Evolutionary conservation across 805 yeast species (phyloP), one percentile per base, ranked within the genome.

Genomic region (Sugiyamaella valdiviana): DNA sequence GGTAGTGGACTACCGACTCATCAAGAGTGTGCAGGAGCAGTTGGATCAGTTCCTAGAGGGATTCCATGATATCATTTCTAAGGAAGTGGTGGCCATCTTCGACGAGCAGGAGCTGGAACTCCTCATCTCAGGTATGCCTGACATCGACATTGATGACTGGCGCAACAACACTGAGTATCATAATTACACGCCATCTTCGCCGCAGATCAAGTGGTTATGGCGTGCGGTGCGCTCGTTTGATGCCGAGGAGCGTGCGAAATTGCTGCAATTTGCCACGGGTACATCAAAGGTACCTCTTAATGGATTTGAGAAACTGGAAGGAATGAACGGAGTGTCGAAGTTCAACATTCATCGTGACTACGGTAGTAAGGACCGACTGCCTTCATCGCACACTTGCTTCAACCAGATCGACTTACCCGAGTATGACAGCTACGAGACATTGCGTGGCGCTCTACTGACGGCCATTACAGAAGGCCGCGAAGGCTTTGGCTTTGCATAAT

Each of bases 141-240:
- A 91, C 59, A 89, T 93, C 59, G 96, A 88, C 68, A 91, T 91
- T 17, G 87, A 82, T 57, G 99, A 93, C 63, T 93, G 99, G 99
- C 85, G 85, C 56, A 82, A 80, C 60, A 85, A 93, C 63, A 79
- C 96, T 1, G 73, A 70, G 1, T 72, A 93, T 66, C 83, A 78
- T 42, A 91, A 89, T 62, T 93, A 91, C 64, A 77, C 88, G 0
- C 75, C 90, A 0, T 75, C 85, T 1, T 85, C 95, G 1, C 80
- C 86, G 24, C 97, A 90, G 62, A 82, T 93, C 49, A 89, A 84
- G 61, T 91, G 97, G 86, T 93, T 93, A 69, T 93, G 99, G 99
- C 75, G 97, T 62, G 96, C 97, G 1, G 96, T 93, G 12, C 79
- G 88, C 59, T 86, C 97, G 0, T 93, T 93, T 68, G 96, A 88